Conservation (phyloP, 2,329 filamentous ascomycete species). For the Anisogramma anomala region DNA sequence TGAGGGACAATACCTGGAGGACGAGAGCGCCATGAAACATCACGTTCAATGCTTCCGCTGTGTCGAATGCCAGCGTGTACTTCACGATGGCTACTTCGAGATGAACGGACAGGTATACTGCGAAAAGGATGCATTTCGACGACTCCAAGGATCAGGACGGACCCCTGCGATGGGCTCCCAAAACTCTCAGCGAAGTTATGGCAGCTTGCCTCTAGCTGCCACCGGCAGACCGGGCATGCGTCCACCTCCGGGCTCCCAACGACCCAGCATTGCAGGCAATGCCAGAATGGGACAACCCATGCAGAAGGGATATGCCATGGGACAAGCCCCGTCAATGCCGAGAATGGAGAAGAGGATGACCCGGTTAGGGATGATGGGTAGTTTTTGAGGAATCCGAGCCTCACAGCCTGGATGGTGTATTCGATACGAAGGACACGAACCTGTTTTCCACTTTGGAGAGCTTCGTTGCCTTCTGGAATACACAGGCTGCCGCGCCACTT, state of each 20-base stretch:
- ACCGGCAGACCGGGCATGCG: conserved; percentile 14
- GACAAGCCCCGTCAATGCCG: conserved; percentile 27
- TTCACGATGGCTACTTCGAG: conserved; percentile 85
- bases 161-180: conserved; percentile 11
- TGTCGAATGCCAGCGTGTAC: conserved; percentile 58
- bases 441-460: too few relatives aligned
- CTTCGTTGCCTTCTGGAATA: too few relatives aligned
- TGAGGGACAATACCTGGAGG: conserved; percentile 87
- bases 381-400: conserved; percentile 9
- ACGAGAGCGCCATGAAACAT: conserved; percentile 65
- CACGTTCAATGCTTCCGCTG: conserved; percentile 83
- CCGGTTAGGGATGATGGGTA: conserved; percentile 44
- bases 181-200: conserved; percentile 14
- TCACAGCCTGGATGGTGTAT: background rate
- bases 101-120: conserved; percentile 71
- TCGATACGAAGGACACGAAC: background rate
- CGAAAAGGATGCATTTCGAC: conserved; percentile 67
- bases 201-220: conserved; percentile 12
- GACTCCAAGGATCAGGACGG: conserved; percentile 22
- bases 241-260: conserved; percentile 8
- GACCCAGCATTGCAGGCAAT: conserved; percentile 9
- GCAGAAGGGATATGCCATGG: conserved; percentile 25
- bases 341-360: conserved; percentile 54
- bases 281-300: conserved; percentile 13
- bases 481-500: too few relatives aligned